Conservation (phyloP, 169 alveolate genomes). For the Cystoisospora suis region DNA sequence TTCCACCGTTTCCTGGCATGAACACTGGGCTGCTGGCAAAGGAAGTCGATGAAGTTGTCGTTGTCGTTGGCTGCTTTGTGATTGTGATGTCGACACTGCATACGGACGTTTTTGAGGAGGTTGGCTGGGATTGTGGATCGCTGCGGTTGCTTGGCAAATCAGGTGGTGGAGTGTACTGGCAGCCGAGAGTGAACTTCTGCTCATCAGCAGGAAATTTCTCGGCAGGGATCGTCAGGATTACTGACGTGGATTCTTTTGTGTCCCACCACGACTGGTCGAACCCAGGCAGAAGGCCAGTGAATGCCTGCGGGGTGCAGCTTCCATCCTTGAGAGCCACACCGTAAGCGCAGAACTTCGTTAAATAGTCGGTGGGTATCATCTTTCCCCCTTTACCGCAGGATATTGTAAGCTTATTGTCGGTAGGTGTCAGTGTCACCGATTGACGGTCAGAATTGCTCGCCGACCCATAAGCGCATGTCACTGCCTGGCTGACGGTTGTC, state of each 20-base stretch:
- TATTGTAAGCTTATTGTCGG: not conserved
- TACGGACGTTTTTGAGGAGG: not conserved
- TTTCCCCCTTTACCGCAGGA: not conserved
- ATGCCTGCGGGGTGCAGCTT: not conserved
- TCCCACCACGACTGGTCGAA: not conserved
- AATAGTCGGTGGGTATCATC: not conserved
- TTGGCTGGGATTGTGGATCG: not conserved
- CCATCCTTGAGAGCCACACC: not conserved
- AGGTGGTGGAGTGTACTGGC: not conserved
- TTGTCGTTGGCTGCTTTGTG: too few species aligned
- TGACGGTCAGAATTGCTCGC: not conserved
- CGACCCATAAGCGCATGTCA: not conserved
- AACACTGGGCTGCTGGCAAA: too few species aligned
- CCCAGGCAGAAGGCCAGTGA: not conserved
- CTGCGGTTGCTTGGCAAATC: not conserved
- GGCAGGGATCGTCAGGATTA: not conserved
- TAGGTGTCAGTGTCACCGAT: not conserved
- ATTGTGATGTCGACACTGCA: not conserved
- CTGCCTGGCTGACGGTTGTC: not conserved
- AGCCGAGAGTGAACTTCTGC: not conserved
- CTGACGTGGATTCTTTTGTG: not conserved
- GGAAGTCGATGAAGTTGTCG: too few species aligned
- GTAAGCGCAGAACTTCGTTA: not conserved
- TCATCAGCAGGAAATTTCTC: not conserved
- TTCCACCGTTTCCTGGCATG: too few species aligned